Evolutionary conservation across 2,329 filamentous ascomycete species (phyloP), one percentile per base, ranked within the genome.

Genomic region (Cercospora brassicicola): DNA sequence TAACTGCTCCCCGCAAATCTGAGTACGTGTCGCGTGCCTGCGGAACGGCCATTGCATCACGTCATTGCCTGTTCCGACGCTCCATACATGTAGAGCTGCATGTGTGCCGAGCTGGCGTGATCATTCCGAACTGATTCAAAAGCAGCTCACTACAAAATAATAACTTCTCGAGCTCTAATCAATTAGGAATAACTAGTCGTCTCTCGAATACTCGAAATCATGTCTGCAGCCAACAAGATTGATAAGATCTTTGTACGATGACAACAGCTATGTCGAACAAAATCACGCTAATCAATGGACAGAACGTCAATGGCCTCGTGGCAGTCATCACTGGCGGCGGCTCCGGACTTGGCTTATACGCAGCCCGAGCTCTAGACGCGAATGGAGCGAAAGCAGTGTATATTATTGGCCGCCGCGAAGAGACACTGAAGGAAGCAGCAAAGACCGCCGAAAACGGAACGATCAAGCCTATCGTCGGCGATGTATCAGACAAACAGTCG

Each of bases 251-350:
- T 87, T 77, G 59, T 62, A 62, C 15, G 59, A 45, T 11, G 0
- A 6, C 26, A 18, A 11, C 28, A 31, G 15, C 28, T 20, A 36
- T 13, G 23, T 18, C 8, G 55, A 18, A 57, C 15, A 11, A 20
- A 31, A 28, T n/a, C 15, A 57, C 26, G 23, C 59, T 62, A 39
- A 45, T 51, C 20, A 1, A 13, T 51, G 9, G 8, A 30, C 39
- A 62, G 59, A 81, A 80, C 15, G 83, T 86, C 71, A 80, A 85
- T 66, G 84, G 81, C 61, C 78, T 85, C 28, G 83, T 87, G 2
- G 84, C 80, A 23, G 82, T 86, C 61, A 78, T 87, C 60, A 87
- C 85, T 2, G 85, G 85, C 42, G 84, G 84, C 56, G 85, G 85
- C 45, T 84, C 79, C 59, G 84, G 85, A 79, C 79, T 84, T 13